Base-by-base conservation (phyloP, 1,284 basidiomycete genomes). In the Leccinum angustisporum region DNA sequence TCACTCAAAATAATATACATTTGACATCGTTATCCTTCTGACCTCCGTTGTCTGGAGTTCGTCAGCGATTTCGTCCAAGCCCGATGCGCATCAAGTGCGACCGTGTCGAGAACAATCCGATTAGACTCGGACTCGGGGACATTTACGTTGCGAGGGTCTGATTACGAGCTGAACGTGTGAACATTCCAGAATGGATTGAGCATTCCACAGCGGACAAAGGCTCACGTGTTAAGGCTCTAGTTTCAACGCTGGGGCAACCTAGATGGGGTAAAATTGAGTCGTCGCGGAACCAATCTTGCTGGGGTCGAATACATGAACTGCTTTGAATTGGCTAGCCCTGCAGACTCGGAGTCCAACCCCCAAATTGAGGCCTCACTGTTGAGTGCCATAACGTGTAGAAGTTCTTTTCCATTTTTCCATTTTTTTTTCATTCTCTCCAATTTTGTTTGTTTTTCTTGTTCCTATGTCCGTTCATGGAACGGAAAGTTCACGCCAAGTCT, bases 11-110 rank as follows among this genome's bases (percentile, higher is more conserved):
- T 50, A 56, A 61, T 14, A 50, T 40, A 33, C 34, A 9, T 58
- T 59, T 70, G 67, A 72, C 69, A 66, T 67, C 64, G 67, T 74
- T 58, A 67, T 36, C 18, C 48, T 46, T 33, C 36, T 56, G 43
- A 40, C 55, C 58, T 61, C 61, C 66, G 68, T 61, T 31, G 55
- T 51, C 59, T 65, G 70, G 59, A 60, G 10, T 60, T 67, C 63
- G 43, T 61, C 66, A 65, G 48, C 31, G 34, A 31, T 55, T 57
- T 61, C 57, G 40, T 36, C 52, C 56, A 54, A 54, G 51, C 51
- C 51, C 51, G 30, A 57, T 56, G 55, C 46, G 30, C 61, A 53
- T 46, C 54, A 48, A 60, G 61, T 62, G 57, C 36, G 52, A 48
- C 62, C 50, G 51, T 55, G 58, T 61, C 66, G 62, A 66, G 59